phyloP scores from a whole-genome alignment of 1,139 yeast species.

The Scheffersomyces illinoinensis region DNA sequence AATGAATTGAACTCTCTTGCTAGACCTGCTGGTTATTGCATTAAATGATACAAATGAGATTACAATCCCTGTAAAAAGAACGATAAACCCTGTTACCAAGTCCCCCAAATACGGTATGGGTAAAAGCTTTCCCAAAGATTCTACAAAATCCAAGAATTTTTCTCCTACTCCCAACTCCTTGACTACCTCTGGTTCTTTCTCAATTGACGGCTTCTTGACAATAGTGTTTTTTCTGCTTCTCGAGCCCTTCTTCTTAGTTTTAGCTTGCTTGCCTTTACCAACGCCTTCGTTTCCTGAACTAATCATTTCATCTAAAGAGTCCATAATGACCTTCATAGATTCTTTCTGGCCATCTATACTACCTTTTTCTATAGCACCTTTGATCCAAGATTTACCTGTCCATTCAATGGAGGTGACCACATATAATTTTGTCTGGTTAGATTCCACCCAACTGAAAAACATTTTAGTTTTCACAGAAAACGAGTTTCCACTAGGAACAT shows the following conservation, averaged over 20 bases:
- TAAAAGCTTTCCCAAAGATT: slow-evolving; percentile 28
- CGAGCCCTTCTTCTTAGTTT: slow-evolving; percentile 25
- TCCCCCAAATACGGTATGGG: slow-evolving; percentile 33
- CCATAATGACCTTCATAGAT: slow-evolving; percentile 58
- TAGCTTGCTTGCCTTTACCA: slow-evolving; percentile 11
- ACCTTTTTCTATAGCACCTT: slow-evolving; percentile 90
- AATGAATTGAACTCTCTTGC: slow-evolving; percentile 1
- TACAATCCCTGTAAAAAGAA: slow-evolving; percentile 17
- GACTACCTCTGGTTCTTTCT: slow-evolving; percentile 11
- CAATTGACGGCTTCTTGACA: slow-evolving; percentile 9
- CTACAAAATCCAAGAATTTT: slow-evolving; percentile 26
- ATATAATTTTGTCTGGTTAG: slow-evolving; percentile 63
- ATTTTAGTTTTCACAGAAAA: slow-evolving; percentile 73
- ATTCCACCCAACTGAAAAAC: slow-evolving; percentile 73
- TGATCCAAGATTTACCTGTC: slow-evolving; percentile 93
- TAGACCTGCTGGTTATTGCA: slow-evolving; percentile 1
- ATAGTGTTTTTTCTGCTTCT: slow-evolving; percentile 20
- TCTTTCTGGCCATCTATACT: slow-evolving; percentile 87
- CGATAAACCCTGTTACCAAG: slow-evolving; percentile 24
- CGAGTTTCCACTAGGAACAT: slow-evolving; percentile 90
- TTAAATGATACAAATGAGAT: slow-evolving; percentile 5
- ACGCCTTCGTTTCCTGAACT: slow-evolving; percentile 12
- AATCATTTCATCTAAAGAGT: slow-evolving; percentile 56
- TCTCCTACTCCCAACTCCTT: slow-evolving; percentile 11
- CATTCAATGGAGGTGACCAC: slow-evolving; percentile 76